A percentile compares a stretch with the other conserved stretches of the same genome.
These are phyloP conservation scores for Didymella segeticola DNA, from an alignment of 2,329 filamentous ascomycete species.

Conservation along the genomic window DNA sequence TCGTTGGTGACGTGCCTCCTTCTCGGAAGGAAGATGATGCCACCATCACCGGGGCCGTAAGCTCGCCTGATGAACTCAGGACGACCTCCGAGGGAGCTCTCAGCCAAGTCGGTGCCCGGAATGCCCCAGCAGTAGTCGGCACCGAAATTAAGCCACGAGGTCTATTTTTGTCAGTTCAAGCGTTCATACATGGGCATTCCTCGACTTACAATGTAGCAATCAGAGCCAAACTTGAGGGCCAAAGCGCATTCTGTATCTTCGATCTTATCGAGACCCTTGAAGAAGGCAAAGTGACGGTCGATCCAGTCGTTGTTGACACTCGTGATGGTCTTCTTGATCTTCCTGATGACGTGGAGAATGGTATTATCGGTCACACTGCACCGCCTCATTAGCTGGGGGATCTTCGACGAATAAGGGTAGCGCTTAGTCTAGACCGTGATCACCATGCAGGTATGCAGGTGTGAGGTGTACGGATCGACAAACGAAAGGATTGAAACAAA, in stretches of 20 bases:
- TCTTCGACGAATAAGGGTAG: slow-evolving; percentile 8
- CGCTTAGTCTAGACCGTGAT: slow-evolving; percentile 14
- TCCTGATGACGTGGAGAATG: slow-evolving; percentile 35
- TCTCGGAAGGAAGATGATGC: slow-evolving; percentile 46
- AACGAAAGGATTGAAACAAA: slow-evolving; percentile 17
- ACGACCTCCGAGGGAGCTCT: slow-evolving; percentile 33
- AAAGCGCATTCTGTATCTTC: slow-evolving; percentile 41
- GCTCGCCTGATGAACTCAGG: slow-evolving; percentile 45
- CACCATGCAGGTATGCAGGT: slow-evolving; percentile 15
- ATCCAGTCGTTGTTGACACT: slow-evolving; percentile 44
- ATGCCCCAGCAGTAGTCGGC: slow-evolving; percentile 44
- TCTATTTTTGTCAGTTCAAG: slow-evolving; percentile 15
- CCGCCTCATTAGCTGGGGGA: slow-evolving; percentile 19
- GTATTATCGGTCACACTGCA: slow-evolving; percentile 41
- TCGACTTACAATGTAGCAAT: slow-evolving; percentile 38
- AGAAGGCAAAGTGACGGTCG: slow-evolving; percentile 37
- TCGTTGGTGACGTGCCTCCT: slow-evolving; percentile 30
- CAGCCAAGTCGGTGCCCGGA: slow-evolving; percentile 38
- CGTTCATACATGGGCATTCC: neutral
- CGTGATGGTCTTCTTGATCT: slow-evolving; percentile 37
- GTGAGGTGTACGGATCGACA: slow-evolving; percentile 15
- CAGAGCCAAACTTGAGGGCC: slow-evolving; percentile 37
- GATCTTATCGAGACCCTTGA: slow-evolving; percentile 38
- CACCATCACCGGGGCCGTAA: slow-evolving; percentile 40
- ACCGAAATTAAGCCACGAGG: slow-evolving; percentile 46